These are phyloP conservation scores for Tolypocladium ovalisporum DNA, from an alignment of 2,329 filamentous ascomycete genomes.

Conservation along the genomic window DNA sequence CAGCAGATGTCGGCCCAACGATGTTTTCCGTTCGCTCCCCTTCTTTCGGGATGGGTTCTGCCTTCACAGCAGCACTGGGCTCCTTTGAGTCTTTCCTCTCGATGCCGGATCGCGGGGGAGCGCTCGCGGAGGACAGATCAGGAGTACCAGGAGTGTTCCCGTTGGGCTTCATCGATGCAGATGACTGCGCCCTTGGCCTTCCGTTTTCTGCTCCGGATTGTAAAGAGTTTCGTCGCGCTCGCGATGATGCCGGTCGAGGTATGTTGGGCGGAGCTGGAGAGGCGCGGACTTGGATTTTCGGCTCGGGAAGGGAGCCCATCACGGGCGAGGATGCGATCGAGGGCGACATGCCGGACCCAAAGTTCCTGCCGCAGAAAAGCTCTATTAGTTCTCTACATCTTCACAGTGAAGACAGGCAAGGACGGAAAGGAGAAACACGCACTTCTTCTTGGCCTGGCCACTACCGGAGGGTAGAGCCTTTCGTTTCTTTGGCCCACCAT, in stretches of 20 bases:
- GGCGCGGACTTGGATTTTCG: constrained; percentile 34
- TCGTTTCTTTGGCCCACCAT: constrained; percentile 56
- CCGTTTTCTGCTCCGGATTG: constrained; percentile 45
- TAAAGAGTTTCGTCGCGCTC: constrained; percentile 66
- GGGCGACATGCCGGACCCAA: constrained; percentile 47
- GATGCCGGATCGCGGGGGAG: constrained; percentile 15
- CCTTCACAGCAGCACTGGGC: constrained; percentile 20
- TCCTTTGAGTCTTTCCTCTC: constrained; percentile 44
- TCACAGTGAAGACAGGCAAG: not conserved
- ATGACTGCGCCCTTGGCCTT: constrained; percentile 45
- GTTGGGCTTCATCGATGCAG: constrained; percentile 51
- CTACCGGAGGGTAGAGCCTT: constrained; percentile 56
- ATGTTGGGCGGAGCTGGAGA: constrained; percentile 50
- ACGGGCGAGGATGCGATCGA: constrained; percentile 68
- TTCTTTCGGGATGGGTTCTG: constrained; percentile 22
- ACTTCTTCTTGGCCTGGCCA: constrained; percentile 71
- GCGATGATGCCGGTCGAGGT: constrained; percentile 55
- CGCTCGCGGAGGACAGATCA: constrained; percentile 22
- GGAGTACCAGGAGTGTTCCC: constrained; percentile 29
- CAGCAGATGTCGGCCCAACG: constrained; percentile 13
- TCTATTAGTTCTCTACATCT: constrained; percentile 5
- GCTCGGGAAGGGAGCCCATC: constrained; percentile 56
- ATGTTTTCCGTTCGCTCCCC: constrained; percentile 16
- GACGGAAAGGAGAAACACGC: constrained; percentile 18
- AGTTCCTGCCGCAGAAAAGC: constrained; percentile 18